phyloP scores from a whole-genome alignment of 176 grass and related monocot genomes.

The Oryza longistaminata region DNA sequence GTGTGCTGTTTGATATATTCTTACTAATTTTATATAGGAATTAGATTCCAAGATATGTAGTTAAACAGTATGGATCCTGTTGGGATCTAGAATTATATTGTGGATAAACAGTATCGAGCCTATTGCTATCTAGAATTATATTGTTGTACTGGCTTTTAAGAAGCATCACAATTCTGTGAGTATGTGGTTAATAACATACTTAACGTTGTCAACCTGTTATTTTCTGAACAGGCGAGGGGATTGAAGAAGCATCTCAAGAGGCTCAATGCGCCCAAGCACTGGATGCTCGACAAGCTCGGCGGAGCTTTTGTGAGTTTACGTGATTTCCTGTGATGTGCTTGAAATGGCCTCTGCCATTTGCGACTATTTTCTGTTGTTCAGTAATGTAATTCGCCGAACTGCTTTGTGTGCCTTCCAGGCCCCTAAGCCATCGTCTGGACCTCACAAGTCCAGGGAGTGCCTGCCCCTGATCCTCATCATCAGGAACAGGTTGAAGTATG shows the following conservation, averaged over 20 bases:
- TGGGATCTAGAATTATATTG: neutral
- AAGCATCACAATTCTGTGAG: neutral
- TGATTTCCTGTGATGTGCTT: too few relatives aligned
- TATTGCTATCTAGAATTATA: neutral
- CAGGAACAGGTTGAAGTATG: slow-evolving; percentile 58
- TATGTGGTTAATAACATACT: neutral
- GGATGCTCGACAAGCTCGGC: slow-evolving; percentile 69
- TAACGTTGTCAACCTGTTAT: neutral
- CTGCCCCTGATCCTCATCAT: slow-evolving; percentile 45
- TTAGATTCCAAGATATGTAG: neutral
- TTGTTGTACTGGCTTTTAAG: neutral
- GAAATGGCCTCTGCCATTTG: neutral
- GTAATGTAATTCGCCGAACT: neutral
- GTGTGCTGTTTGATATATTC: neutral
- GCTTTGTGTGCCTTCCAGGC: slow-evolving; percentile 10
- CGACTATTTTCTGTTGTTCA: neutral
- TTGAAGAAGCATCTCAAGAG: slow-evolving; percentile 78
- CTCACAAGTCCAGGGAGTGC: slow-evolving; percentile 54
- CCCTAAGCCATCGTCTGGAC: slow-evolving; percentile 56
- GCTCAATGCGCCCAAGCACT: slow-evolving; percentile 67
- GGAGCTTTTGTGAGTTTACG: slow-evolving; percentile 65
- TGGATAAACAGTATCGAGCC: neutral
- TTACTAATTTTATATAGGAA: neutral
- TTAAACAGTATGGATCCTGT: neutral
- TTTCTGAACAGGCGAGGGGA: slow-evolving; percentile 45